These are phyloP conservation scores for Medicago ruthenica DNA, from an alignment of 306 rosid species.

Conservation along the genomic window DNA sequence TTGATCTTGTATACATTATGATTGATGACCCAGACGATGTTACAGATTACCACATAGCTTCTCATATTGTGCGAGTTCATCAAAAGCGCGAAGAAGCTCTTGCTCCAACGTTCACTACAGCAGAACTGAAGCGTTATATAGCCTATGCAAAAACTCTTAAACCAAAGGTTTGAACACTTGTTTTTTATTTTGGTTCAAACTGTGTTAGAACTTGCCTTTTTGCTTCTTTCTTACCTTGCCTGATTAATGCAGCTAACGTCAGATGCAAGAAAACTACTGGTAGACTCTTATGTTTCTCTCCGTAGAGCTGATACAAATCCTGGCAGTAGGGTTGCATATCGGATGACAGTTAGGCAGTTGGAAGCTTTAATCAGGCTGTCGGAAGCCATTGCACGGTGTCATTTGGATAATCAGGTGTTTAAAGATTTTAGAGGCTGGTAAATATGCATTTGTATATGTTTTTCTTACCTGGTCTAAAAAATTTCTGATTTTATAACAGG, in stretches of 20 bases:
- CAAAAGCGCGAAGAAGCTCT: slow-evolving; percentile 87
- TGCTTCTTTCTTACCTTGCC: slow-evolving; percentile 30
- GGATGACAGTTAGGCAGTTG: slow-evolving; percentile 98
- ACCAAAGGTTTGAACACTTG: slow-evolving; percentile 70
- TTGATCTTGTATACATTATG: slow-evolving; percentile 97
- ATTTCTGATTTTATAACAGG: slow-evolving; percentile 54
- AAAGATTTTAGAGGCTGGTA: background rate
- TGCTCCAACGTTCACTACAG: slow-evolving; percentile 80
- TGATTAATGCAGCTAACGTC: slow-evolving; percentile 67
- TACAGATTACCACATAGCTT: slow-evolving; percentile 95
- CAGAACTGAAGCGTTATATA: slow-evolving; percentile 84
- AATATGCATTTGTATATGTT: background rate
- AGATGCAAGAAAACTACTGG: slow-evolving; percentile 85
- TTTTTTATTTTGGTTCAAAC: slow-evolving; percentile 9
- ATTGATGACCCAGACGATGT: slow-evolving; percentile 96
- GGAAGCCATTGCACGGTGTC: slow-evolving; percentile 85
- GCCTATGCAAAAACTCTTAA: slow-evolving; percentile 90
- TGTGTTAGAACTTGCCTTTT: slow-evolving; percentile 16
- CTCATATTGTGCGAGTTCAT: slow-evolving; percentile 92
- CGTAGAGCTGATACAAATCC: slow-evolving; percentile 82
- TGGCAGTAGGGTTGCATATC: slow-evolving; percentile 50
- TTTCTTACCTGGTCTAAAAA: background rate
- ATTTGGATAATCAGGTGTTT: slow-evolving; percentile 79
- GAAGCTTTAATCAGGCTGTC: slow-evolving; percentile 94
- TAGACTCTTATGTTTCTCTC: slow-evolving; percentile 91